Conservation (phyloP, 2,329 filamentous ascomycete species). For the Alternaria alternata region DNA sequence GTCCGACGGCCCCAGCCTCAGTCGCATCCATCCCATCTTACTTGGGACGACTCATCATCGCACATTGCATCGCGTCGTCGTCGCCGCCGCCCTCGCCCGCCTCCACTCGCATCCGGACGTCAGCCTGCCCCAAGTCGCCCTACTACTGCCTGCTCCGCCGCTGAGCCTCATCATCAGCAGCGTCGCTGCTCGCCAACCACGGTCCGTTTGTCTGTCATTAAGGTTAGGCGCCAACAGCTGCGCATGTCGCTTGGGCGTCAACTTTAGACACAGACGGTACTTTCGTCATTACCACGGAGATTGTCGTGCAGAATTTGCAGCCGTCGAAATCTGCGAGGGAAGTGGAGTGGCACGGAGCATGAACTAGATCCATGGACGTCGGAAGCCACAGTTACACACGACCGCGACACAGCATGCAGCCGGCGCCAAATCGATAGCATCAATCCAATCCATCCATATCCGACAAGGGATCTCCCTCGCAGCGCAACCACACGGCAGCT, state of each 20-base stretch:
- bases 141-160: conserved; percentile 3
- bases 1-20: conserved; percentile 18
- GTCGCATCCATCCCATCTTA: conserved; percentile 23
- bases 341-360: conserved; percentile 19
- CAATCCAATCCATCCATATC: conserved; percentile 27
- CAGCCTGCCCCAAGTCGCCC: conserved; percentile 23
- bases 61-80: conserved; percentile 13
- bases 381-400: conserved; percentile 40
- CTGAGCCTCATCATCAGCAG: neutral
- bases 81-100: conserved; percentile 1
- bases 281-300: conserved; percentile 17
- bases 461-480: conserved; percentile 21
- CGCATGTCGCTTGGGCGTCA: conserved; percentile 41
- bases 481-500: conserved; percentile 12
- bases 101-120: conserved; percentile 5
- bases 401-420: conserved; percentile 44
- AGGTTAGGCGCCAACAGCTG: conserved; percentile 36
- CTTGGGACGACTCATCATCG: conserved; percentile 26
- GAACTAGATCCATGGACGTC: conserved; percentile 37
- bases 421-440: conserved; percentile 44
- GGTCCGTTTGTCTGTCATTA: conserved; percentile 7
- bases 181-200: conserved; percentile 5
- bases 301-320: conserved; percentile 1
- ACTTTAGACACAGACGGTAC: conserved; percentile 21
- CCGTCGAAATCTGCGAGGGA: neutral